Base-by-base conservation (phyloP, 495 filamentous ascomycete species). In the Emericellopsis terricola region DNA sequence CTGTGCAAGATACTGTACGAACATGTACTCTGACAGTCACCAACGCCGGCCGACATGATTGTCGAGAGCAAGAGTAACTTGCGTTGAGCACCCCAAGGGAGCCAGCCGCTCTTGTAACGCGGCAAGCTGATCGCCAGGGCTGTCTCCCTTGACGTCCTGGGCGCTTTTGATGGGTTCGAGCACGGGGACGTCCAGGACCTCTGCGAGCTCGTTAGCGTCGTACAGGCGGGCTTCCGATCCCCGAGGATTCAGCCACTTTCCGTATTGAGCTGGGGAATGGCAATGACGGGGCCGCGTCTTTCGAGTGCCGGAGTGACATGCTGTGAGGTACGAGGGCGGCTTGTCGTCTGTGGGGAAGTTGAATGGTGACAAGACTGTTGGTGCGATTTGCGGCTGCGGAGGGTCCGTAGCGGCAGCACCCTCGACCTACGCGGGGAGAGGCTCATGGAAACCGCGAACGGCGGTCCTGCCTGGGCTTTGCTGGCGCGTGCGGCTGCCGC, bases 191-290 rank as follows among this genome's bases (percentile, higher is more conserved):
- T 42, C 48, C 2, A 49, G 33, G 6, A 32, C 15, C 5, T 31
- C 34, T 5, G 36, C 32, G 14, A 53, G 32, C 37, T 51, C 48
- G 14, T 29, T 28, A 16, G 48, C 41, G 23, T 51, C 43, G 2
- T 51, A 21, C 2, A 53, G 29, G 11, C 16, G 36, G 2, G 45
- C 43, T 27, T 41, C 23, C 10, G 51, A 29, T 1, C 47, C 45
- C 1, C 50, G 38, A 4, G 35, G 23, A 17, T 37, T 30, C 9
- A 53, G 31, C 48, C 48, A 51, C 40, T 51, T 41, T 27, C 37
- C 23, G 15, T 51, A 6, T 20, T 33, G 33, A 44, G 32, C 29
- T 53, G 50, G 3, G 50, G 50, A 36, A 53, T 48, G 18, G 42
- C 50, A 36, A 53, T 46, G 11, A 46, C 18, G 31, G 2, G 9